These are phyloP conservation scores for Hypomyces rosellus DNA, from an alignment of 2,329 filamentous ascomycete species.

Conservation along the genomic window DNA sequence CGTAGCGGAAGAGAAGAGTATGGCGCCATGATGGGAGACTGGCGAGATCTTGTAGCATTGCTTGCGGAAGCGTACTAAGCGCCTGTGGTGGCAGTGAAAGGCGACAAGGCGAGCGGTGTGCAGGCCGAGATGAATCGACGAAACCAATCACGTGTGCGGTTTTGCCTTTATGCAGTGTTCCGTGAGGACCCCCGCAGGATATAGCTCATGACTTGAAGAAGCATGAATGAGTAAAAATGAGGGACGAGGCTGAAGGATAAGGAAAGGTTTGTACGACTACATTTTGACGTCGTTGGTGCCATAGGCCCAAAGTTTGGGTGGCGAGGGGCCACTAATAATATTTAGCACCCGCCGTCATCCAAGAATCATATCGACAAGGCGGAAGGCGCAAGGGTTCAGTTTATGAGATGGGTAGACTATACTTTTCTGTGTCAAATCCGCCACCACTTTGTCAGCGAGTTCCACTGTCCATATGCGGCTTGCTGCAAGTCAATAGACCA, in stretches of 20 bases:
- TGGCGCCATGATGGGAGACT: conserved; percentile 26
- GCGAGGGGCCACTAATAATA: neutral
- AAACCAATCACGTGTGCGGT: neutral
- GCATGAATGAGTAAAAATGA: too few species aligned
- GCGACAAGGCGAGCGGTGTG: neutral
- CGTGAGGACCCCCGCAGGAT: neutral
- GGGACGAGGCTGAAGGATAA: too few species aligned
- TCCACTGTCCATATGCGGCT: too few species aligned
- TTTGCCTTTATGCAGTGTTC: neutral
- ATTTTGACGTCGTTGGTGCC: neutral
- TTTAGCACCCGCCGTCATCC: neutral
- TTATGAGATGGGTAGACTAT: too few species aligned
- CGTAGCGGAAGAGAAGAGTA: conserved; percentile 25
- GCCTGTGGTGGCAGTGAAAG: neutral
- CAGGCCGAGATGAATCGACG: neutral
- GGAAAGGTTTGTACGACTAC: neutral
- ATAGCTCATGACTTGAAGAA: neutral
- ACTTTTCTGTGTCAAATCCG: too few species aligned
- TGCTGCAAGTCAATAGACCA: too few species aligned
- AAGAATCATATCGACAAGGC: neutral
- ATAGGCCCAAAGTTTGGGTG: neutral
- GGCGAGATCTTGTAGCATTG: neutral
- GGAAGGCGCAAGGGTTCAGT: too few species aligned
- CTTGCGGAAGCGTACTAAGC: neutral
- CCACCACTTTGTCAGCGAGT: too few species aligned